Evolutionary conservation across 768 basidiomycete genomes (phyloP), one percentile per base, ranked within the genome.

Genomic region (Naganishia antarctica): DNA sequence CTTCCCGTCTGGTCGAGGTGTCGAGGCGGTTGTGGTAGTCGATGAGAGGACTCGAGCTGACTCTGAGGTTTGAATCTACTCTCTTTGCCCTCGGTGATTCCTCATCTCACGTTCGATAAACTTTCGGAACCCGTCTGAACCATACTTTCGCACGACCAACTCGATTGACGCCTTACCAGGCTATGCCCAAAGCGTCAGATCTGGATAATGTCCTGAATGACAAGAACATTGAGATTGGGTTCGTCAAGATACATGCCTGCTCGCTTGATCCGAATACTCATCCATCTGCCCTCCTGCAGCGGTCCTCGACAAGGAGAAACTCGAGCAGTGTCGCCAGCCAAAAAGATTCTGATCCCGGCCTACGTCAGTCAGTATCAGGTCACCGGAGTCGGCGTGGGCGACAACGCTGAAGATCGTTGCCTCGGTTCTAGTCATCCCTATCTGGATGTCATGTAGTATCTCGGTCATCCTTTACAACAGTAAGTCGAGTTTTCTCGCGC

Each of bases 401-500:
- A 40, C 6, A n/a, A 40, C 1, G 5, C 53, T 31, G 34, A 41
- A 34, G 25, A 21, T 32, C 32, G 31, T 21, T 31, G 6, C 18
- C n/a, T 57, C 15, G 18, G 4, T 40, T 21, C 28, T 43, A 76
- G 75, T 77, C 68, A 77, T 96, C 63, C 92, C 90, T 28, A 80
- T 94, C 62, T 98, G 94, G 94, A 97, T 96, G 72, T 79, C 84
- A 21, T 86, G 94, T 70, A 88, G 86, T 68, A 90, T 91, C 26
- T 76, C 85, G 8, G 93, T 97, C 75, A 97, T 97, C 79, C 85
- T 96, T 65, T 96, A 97, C 84, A 96, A 96, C 84, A 94, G 53
- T 57, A 25, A 4, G 53, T 71, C 72, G 44, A 51, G 91, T 78
- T 86, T 86, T 71, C 79, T 90, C 70, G 91, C 88, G 81, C 89